phyloP scores from a whole-genome alignment of 2,329 filamentous ascomycete genomes.

The Cladosporium sp. region DNA sequence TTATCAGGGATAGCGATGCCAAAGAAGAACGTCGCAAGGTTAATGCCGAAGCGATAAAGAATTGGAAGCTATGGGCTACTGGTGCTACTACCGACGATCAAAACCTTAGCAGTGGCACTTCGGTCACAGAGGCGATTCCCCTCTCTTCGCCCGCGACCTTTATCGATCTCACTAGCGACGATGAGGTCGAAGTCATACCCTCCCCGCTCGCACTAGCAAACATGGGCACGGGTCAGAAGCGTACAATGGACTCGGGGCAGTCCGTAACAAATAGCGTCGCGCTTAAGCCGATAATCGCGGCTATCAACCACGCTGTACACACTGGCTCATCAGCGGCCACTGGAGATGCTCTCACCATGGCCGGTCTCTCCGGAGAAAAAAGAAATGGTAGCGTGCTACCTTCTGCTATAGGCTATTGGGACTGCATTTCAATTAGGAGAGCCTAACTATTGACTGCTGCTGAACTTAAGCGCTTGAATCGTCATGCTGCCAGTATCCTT shows the following conservation, averaged over 20 bases:
- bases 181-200: neutral
- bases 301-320: too few species aligned
- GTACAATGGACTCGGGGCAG: neutral
- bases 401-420: too few species aligned
- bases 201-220: neutral
- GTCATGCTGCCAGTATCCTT: constrained; percentile 41
- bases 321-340: too few species aligned
- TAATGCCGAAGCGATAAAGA: neutral
- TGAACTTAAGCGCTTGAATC: too few species aligned
- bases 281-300: too few species aligned
- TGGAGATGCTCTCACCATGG: too few species aligned
- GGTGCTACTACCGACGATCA: neutral
- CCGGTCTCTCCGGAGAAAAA: too few species aligned
- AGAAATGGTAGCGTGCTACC: too few species aligned
- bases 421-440: too few species aligned
- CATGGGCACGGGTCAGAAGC: neutral
- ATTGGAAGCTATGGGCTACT: neutral
- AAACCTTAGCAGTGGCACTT: neutral
- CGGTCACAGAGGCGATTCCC: neutral
- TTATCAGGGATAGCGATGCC: neutral
- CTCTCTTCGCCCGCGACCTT: neutral
- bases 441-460: too few species aligned
- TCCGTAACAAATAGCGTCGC: neutral
- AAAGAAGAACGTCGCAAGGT: neutral
- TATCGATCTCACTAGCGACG: neutral